phyloP scores from a whole-genome alignment of 306 rosid genomes.

The Fragaria vesca region DNA sequence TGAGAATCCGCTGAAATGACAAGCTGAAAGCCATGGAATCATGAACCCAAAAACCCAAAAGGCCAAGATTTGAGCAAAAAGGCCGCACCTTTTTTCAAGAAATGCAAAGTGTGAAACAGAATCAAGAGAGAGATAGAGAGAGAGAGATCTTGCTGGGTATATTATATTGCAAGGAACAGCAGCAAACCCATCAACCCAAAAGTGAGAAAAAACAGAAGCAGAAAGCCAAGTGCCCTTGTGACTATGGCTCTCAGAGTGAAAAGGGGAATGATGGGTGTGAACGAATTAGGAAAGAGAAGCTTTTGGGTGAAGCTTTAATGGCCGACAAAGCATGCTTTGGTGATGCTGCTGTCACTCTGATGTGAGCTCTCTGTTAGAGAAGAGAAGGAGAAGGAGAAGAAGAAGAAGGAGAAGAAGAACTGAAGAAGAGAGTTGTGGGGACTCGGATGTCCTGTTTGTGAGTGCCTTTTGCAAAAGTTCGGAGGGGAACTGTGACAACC shows the following conservation, averaged over 20 bases:
- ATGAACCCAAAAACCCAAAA: slow-evolving; percentile 34
- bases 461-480: slow-evolving; percentile 8
- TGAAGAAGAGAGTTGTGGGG: slow-evolving; percentile 8
- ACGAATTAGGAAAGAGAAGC: slow-evolving; percentile 25
- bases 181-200: not conserved
- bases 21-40: slow-evolving; percentile 38
- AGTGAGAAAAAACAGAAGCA: not conserved
- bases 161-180: slow-evolving; percentile 9
- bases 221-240: slow-evolving; percentile 7
- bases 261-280: slow-evolving; percentile 28
- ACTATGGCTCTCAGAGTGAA: slow-evolving; percentile 7
- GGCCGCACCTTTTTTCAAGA: slow-evolving; percentile 15
- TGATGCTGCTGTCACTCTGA: slow-evolving; percentile 33
- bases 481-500: slow-evolving; percentile 27
- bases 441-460: slow-evolving; percentile 14
- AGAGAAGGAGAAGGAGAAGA: slow-evolving; percentile 1
- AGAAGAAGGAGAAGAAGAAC: slow-evolving; percentile 1
- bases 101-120: slow-evolving; percentile 27
- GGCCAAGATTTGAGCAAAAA: slow-evolving; percentile 31
- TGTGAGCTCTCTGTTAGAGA: slow-evolving; percentile 15
- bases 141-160: slow-evolving; percentile 23
- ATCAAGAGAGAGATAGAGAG: slow-evolving; percentile 19
- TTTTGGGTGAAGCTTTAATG: slow-evolving; percentile 52
- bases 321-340: slow-evolving; percentile 75
- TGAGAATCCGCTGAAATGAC: slow-evolving; percentile 33